phyloP scores from a whole-genome alignment of 305 asterid genomes.

The Caryopteris hybrid region DNA sequence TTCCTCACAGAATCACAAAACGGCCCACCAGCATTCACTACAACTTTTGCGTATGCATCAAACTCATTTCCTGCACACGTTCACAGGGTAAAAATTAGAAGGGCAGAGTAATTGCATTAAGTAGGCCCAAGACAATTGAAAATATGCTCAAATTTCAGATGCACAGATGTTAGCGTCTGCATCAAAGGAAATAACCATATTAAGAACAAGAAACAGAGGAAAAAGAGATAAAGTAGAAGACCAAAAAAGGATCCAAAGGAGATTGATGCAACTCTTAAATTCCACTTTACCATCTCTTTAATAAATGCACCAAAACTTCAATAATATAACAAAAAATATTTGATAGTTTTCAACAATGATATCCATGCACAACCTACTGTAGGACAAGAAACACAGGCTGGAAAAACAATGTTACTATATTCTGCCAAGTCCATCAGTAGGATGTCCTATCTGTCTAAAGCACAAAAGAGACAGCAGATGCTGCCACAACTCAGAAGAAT shows the following conservation, averaged over 20 bases:
- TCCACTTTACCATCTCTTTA: not conserved
- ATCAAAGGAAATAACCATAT: not conserved
- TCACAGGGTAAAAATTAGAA: slow-evolving; percentile 28
- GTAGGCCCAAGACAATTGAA: not conserved
- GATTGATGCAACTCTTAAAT: slow-evolving; percentile 3
- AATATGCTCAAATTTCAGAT: slow-evolving; percentile 6
- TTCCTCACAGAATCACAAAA: slow-evolving; percentile 90
- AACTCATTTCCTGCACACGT: slow-evolving; percentile 76
- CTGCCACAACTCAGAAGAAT: not conserved
- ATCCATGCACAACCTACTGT: slow-evolving; percentile 4
- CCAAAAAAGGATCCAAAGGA: not conserved
- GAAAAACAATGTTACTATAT: not conserved
- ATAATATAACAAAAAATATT: slow-evolving; percentile 2
- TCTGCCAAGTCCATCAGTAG: slow-evolving; percentile 8
- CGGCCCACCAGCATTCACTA: slow-evolving; percentile 93
- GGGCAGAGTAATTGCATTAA: slow-evolving; percentile 3
- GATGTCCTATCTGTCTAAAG: slow-evolving; percentile 3
- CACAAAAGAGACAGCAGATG: not conserved
- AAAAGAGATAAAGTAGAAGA: not conserved
- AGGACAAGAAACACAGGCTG: not conserved
- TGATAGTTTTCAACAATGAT: not conserved
- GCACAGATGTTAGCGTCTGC: slow-evolving; percentile 8
- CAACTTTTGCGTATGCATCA: slow-evolving; percentile 88
- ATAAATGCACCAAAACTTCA: not conserved
- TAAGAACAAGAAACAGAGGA: not conserved